Conservation (phyloP, 2,329 filamentous ascomycete species). For the Dactylellina cionopaga region DNA sequence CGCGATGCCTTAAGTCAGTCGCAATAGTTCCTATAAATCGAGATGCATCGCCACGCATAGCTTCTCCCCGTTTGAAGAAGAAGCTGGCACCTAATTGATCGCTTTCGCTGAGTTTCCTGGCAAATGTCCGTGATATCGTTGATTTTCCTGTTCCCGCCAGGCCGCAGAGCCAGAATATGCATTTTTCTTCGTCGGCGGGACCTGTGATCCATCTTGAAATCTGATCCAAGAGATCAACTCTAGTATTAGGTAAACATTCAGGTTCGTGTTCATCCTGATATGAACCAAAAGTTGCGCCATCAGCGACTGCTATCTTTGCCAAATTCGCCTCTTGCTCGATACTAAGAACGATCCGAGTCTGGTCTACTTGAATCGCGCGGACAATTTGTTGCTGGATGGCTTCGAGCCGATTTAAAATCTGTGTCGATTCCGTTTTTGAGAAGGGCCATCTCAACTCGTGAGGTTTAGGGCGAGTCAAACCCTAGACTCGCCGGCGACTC, state of each 20-base stretch:
- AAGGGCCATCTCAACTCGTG: constrained; percentile 26
- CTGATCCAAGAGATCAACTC: constrained; percentile 54
- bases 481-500: constrained; percentile 1
- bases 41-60: constrained; percentile 59
- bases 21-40: constrained; percentile 63
- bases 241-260: constrained; percentile 54
- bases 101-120: constrained; percentile 53
- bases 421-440: constrained; percentile 7
- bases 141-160: constrained; percentile 60
- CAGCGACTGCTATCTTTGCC: constrained; percentile 16
- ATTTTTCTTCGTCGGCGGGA: neutral
- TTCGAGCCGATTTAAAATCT: constrained; percentile 1
- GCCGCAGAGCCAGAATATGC: constrained; percentile 60
- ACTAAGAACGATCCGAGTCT: constrained; percentile 13
- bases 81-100: constrained; percentile 61
- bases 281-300: constrained; percentile 55
- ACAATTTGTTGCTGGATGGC: neutral
- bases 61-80: constrained; percentile 64
- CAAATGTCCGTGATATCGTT: constrained; percentile 60
- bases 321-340: constrained; percentile 18
- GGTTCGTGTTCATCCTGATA: constrained; percentile 53
- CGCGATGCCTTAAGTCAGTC: constrained; percentile 57
- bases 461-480: neutral
- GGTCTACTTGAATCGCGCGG: constrained; percentile 12
- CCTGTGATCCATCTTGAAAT: constrained; percentile 47